Evolutionary conservation across 257 asterid species (phyloP).

Genomic region (Solanum ossicruentum): DNA sequence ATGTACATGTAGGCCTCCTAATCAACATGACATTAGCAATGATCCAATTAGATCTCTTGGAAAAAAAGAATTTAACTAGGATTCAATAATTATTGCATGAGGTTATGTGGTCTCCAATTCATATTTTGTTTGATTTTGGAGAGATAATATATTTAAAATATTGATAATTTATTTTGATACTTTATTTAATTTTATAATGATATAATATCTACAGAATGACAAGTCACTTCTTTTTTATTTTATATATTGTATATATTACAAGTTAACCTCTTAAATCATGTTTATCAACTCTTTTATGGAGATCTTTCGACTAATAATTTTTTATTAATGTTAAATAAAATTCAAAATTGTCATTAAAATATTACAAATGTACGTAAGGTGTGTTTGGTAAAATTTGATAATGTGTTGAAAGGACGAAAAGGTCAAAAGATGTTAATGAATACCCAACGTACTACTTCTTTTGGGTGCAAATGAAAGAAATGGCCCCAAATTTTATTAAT

Average conservation of each 20-base stretch:
- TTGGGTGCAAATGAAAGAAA: too few species aligned
- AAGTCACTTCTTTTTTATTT: not conserved
- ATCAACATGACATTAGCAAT: not conserved
- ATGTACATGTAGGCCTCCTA: not conserved
- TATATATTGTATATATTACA: not conserved
- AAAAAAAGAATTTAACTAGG: not conserved
- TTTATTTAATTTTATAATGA: too few species aligned
- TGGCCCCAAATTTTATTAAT: too few species aligned
- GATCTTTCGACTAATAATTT: not conserved
- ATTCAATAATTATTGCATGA: too few species aligned
- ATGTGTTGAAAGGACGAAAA: not conserved
- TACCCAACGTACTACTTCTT: not conserved
- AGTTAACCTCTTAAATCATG: not conserved
- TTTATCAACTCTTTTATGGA: not conserved
- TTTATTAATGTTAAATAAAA: not conserved
- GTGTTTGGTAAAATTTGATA: not conserved
- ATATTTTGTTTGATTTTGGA: not conserved
- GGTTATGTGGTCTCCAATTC: not conserved
- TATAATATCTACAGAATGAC: not conserved
- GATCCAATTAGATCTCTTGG: not conserved
- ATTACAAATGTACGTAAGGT: not conserved
- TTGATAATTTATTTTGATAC: not conserved
- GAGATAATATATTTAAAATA: not conserved
- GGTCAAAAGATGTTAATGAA: not conserved
- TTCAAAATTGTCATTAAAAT: not conserved